Base-by-base conservation (phyloP, 225 moss, liverwort and hornwort genomes). In the Marchantia paleacea region DNA sequence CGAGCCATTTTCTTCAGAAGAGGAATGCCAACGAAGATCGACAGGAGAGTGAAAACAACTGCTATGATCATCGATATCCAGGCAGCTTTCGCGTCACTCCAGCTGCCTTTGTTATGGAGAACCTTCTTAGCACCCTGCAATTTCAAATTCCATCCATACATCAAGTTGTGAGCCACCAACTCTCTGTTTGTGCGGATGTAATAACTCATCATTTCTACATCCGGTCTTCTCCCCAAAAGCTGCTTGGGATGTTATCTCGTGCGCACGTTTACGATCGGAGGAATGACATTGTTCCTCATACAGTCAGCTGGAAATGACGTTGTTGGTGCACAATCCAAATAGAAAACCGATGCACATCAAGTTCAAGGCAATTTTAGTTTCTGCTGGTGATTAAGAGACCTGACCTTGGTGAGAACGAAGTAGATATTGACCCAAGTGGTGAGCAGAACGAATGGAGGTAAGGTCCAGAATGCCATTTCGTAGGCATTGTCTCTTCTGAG, bases 391-490 rank as follows among this genome's bases (percentile, higher is more conserved):
- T 9, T 7, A 6, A 68, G 68, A 68, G 31, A 58, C 19, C 77
- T 31, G 12, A 79, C 69, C 79, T 93, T 93, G 54, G 91, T 93
- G 83, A 93, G 88, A 47, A 93, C 84, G 81, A 91, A 93, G 80
- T 90, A 93, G 28, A 90, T 82, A 83, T 93, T 93, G 75, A 93
- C 87, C 55, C 88, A 93, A n/a, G 83, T 82, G 14, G 93, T 93
- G 69, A 89, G 0, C 22, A 91, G 53, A 78, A 93, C 91, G 75
- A 93, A 78, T 0, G 88, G 91, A 4, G 91, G 91, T 16, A 93
- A 72, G 49, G 80, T 80, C 91, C 91, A 93, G 82, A 90, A 93
- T 0, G 93, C 16, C 8, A 85, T 39, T 18, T 20, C 0, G 73
- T 83, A 93, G 7, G 93, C 91, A n/a, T 90, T 90, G 64, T 85